These are phyloP conservation scores for Anthracocystis walkeri DNA, from an alignment of 1,284 basidiomycete species.

Conservation along the genomic window DNA sequence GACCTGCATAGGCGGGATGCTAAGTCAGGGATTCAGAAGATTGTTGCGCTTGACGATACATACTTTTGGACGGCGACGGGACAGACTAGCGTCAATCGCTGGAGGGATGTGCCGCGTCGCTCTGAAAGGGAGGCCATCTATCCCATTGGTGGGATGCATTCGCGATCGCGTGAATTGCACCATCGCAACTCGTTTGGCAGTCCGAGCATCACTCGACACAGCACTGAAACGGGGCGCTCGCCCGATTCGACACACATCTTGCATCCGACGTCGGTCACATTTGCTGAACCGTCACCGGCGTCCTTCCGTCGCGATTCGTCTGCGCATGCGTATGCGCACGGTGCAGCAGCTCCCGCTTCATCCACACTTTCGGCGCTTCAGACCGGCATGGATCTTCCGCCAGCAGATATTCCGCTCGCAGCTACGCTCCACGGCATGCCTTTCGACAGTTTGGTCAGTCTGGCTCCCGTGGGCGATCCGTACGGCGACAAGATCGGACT, in stretches of 20 bases:
- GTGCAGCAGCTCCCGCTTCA: constrained; percentile 4
- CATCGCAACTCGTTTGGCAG: constrained; percentile 36
- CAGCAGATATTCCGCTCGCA: constrained; percentile 19
- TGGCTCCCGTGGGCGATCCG: constrained; percentile 81
- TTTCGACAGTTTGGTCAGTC: constrained; percentile 80
- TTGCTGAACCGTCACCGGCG: constrained; percentile 29
- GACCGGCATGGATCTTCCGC: constrained; percentile 43
- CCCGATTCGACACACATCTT: constrained; percentile 19
- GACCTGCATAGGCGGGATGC: constrained; percentile 69
- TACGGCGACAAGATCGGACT: constrained; percentile 71
- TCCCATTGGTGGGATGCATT: constrained; percentile 36
- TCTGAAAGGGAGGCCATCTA: constrained; percentile 53
- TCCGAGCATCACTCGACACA: constrained; percentile 26
- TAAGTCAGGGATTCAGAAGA: constrained; percentile 80
- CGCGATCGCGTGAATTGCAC: constrained; percentile 21
- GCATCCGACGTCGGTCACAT: constrained; percentile 44
- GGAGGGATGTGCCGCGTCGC: constrained; percentile 75
- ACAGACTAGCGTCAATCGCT: constrained; percentile 82
- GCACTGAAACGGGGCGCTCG: constrained; percentile 32
- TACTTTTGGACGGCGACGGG: constrained; percentile 92
- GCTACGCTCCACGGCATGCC: constrained; percentile 77
- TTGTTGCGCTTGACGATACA: constrained; percentile 85
- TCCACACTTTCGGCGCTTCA: constrained; percentile 25
- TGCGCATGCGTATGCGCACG: not conserved
- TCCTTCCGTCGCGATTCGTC: constrained; percentile 10